Percentiles rank a stretch among this genome's conserved stretches.
Conservation (phyloP, 768 basidiomycete genomes). For the Mrakia hoshinonis region DNA sequence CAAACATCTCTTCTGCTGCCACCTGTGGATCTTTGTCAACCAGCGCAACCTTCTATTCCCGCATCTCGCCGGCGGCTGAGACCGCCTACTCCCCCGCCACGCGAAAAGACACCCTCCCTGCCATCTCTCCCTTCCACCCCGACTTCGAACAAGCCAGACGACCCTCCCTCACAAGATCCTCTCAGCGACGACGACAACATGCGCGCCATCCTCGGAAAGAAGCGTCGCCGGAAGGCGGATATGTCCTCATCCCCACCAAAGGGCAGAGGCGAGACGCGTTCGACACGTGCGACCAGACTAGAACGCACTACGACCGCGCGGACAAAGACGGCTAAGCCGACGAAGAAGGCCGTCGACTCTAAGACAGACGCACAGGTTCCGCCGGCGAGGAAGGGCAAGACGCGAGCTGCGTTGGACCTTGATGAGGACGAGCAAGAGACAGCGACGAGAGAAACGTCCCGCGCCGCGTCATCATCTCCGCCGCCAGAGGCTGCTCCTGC, state of each 20-base stretch:
- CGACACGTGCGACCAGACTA: background rate
- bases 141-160: background rate
- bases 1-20: background rate
- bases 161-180: background rate
- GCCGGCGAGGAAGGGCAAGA: too few species aligned
- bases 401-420: too few species aligned
- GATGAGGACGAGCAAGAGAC: too few species aligned
- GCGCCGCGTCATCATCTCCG: too few species aligned
- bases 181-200: conserved; percentile 6
- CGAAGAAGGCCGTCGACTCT: too few species aligned
- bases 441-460: too few species aligned
- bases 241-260: background rate
- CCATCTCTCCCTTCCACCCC: background rate
- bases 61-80: background rate
- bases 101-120: background rate
- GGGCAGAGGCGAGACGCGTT: background rate
- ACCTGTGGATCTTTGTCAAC: background rate
- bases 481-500: too few species aligned
- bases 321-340: too few species aligned
- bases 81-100: background rate
- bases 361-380: too few species aligned
- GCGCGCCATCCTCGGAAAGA: background rate
- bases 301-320: background rate
- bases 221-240: background rate
- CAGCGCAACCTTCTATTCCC: background rate